These are phyloP conservation scores for Leptosphaerulina australis DNA, from an alignment of 2,329 filamentous ascomycete species.

Conservation along the genomic window DNA sequence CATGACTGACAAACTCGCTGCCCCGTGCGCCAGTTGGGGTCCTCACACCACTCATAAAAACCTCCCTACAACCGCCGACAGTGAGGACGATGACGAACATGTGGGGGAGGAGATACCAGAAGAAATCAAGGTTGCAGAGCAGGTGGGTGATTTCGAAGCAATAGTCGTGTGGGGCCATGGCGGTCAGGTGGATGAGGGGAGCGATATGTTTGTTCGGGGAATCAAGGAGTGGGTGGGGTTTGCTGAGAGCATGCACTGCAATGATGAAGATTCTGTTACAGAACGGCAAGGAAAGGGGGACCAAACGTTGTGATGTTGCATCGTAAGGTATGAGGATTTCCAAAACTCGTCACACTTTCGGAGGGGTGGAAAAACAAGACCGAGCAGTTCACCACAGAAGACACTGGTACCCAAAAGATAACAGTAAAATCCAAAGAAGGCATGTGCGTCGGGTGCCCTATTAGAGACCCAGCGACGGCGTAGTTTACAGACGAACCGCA, in stretches of 20 bases:
- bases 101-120: conserved; percentile 27
- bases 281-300: conserved; percentile 1
- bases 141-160: conserved; percentile 72
- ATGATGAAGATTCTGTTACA: conserved; percentile 30
- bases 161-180: conserved; percentile 88
- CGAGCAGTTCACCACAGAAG: no score
- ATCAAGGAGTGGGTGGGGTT: conserved; percentile 81
- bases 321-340: no score
- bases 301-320: neutral
- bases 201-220: conserved; percentile 74
- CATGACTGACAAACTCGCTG: conserved; percentile 36
- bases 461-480: no score
- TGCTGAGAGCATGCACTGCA: conserved; percentile 61
- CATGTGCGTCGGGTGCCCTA: no score
- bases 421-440: no score
- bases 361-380: no score
- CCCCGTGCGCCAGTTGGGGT: conserved; percentile 20
- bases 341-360: no score
- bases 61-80: neutral
- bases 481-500: no score
- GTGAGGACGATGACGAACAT: conserved; percentile 27
- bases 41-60: no score
- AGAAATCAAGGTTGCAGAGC: conserved; percentile 59
- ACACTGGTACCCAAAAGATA: neutral
- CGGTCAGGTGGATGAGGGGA: conserved; percentile 62